Evolutionary conservation across 768 basidiomycete species (phyloP), one percentile per base, ranked within the genome.

Genomic region (Lentinula sp.): DNA sequence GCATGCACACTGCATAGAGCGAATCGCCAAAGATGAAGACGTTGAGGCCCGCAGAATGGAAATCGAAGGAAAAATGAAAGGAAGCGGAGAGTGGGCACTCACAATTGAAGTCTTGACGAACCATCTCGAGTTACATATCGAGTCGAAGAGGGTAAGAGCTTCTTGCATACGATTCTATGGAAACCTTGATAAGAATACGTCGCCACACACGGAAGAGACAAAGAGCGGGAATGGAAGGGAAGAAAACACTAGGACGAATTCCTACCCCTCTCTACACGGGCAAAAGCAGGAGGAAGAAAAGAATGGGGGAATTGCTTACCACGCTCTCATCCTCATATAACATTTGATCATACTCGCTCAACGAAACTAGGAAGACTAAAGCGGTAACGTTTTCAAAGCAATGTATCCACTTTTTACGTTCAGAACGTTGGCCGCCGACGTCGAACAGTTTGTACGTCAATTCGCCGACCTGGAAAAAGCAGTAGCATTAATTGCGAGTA

Each of bases 291-390:
- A 23, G 23, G 28, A 28, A 28, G 28, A 28, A 20, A 51, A 45
- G 61, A 42, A 51, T 46, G 62, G 28, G 3, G 28, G 28, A 0
- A 45, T 53, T 48, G 84, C 90, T 61, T 81, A 92, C 91, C 74
- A 93, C 90, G 66, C 85, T 90, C 79, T 95, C 92, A 73, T 97
- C 95, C 74, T 98, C 95, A 74, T 97, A 96, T 69, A 98, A 77
- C 88, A 94, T 94, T 78, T 97, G 93, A 72, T 96, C 89, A 74
- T 97, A 98, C 80, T 99, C 95, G 78, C 88, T 91, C 74, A 98
- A 78, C 71, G 85, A 86, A 65, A 96, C 95, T 64, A 97, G 74
- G 78, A 98, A 98, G 53, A 98, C 90, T 68, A 98, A 75, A 7
- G 93, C 95, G 2, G 92, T 96, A 35, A 94, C 91, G 64, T 94